Base-by-base conservation (phyloP, 306 rosid genomes). In the Castanospermum australe region DNA sequence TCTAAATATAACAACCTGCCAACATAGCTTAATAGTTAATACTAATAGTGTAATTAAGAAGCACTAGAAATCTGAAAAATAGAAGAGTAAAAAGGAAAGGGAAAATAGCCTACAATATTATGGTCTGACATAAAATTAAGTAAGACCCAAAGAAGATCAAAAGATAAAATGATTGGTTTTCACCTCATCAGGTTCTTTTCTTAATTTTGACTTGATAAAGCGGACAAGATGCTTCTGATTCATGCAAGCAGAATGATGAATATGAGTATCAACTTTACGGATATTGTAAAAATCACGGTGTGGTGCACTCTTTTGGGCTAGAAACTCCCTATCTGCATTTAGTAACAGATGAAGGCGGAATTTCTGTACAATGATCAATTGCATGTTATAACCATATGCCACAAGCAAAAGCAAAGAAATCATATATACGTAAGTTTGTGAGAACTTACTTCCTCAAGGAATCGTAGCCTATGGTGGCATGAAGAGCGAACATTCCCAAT, bases 201-300 rank as follows among this genome's bases (percentile, higher is more conserved):
- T 84, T 14, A 88, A 77, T 83, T 88, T 88, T 67, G 88, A 84
- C 87, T 86, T 86, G 81, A 88, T 88, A 25, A 88, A 88, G 32
- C 84, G 78, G n/a, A 88, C 71, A 51, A 88, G 90, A 79, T 88
- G 90, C 72, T 86, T 88, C 85, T 88, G 92, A 82, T 88, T 86
- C 92, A 88, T 88, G 80, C 92, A 88, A 45, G 92, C 92, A 71
- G 92, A 86, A 80, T 88, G 92, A 77, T 88, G 92, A 36, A 88
- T 86, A 76, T 88, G 92, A 5, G 92, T 88, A 84, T 88, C 90
- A 12, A 88, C 97, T 86, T 93, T 93, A 57, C 98, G 83, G 75
- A 90, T 79, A 57, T 93, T 93, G 85, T 93, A 93, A 88, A 93
- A 93, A 79, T 93, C 98, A 67, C 98, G 93, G 61, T 93, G 98